These are phyloP conservation scores for Ceratocystis huliohia DNA, from an alignment of 2,329 filamentous ascomycete species.

Conservation along the genomic window DNA sequence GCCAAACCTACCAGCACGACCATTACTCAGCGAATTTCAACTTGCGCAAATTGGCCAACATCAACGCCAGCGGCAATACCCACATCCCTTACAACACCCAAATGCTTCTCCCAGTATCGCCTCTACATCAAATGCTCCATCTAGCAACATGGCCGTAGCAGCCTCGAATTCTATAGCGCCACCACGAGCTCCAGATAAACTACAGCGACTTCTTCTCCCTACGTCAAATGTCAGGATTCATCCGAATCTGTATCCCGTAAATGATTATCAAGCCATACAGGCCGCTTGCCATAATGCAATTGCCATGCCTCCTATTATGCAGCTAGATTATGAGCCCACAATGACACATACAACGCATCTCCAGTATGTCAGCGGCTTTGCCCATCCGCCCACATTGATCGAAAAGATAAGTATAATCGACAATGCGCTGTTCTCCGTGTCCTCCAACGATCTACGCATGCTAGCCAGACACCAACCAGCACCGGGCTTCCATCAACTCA, in stretches of 20 bases:
- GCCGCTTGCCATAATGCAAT: not conserved
- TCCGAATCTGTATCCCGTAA: not conserved
- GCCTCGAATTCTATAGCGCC: not conserved
- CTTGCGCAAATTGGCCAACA: too few species aligned
- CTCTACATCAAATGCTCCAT: not conserved
- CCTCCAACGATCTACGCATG: not conserved
- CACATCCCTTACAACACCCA: not conserved
- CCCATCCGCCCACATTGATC: conserved; percentile 4
- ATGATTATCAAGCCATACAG: not conserved
- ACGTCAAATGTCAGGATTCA: not conserved
- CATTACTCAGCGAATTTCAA: not conserved
- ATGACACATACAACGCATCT: not conserved
- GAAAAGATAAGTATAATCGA: not conserved
- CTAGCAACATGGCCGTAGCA: not conserved
- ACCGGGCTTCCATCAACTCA: not conserved
- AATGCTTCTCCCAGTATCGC: not conserved
- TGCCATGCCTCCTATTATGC: not conserved
- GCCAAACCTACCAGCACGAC: not conserved
- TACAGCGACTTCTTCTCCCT: not conserved
- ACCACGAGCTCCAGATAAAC: not conserved
- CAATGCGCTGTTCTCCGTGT: not conserved
- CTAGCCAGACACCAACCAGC: not conserved
- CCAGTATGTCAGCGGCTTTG: conserved; percentile 9
- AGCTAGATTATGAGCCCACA: not conserved
- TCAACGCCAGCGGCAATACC: not conserved